Evolutionary conservation across 352 stramenopile species (phyloP), one percentile per base, ranked within the genome.

Genomic region (Globisporangium mamillatum): DNA sequence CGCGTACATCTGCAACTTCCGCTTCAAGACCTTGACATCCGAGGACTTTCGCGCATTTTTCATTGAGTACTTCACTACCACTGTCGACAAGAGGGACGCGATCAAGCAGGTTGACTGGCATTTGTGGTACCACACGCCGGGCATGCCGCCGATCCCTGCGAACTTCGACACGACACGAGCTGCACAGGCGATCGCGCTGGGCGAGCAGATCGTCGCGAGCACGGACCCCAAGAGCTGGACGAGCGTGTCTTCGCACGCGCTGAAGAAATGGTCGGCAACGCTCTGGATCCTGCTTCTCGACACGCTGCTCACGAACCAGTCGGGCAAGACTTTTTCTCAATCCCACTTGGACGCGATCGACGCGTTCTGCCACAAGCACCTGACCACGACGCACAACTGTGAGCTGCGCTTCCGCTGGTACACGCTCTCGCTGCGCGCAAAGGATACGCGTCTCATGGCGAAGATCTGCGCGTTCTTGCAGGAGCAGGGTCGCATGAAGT

Each of bases 31-130:
- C 12, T 66, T 98, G 24, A 97, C 90, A 2, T 96, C 87, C 8
- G 69, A 81, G 8, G 81, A 97, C 32, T 95, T 94, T 71, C 79
- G 76, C 46, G 63, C 69, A 29, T 88, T 90, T 57, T 95, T 94
- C 50, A 81, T 84, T 0, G 56, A 81, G 14, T 86, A 97, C 64
- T 98, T 98, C 71, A 74, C 77, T 9, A 44, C 71, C 60, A 73
- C 44, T 0, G 53, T 74, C 10, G 67, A 78, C 12, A 77, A 82
- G 48, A 44, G 52, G 8, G 66, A 70, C 3, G 75, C 75, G 38
- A 70, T 96, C 20, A 56, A 71, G 22, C 69, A 78, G 56, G 90
- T 99, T 64, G 93, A 99, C 72, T 99, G 97, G 96, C 74, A 98
- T 61, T 75, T 69, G 12, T 99, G 95, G 97, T 95, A 97, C 54